phyloP scores from a whole-genome alignment of 1,284 basidiomycete species.

The Exobasidium rhododendri region DNA sequence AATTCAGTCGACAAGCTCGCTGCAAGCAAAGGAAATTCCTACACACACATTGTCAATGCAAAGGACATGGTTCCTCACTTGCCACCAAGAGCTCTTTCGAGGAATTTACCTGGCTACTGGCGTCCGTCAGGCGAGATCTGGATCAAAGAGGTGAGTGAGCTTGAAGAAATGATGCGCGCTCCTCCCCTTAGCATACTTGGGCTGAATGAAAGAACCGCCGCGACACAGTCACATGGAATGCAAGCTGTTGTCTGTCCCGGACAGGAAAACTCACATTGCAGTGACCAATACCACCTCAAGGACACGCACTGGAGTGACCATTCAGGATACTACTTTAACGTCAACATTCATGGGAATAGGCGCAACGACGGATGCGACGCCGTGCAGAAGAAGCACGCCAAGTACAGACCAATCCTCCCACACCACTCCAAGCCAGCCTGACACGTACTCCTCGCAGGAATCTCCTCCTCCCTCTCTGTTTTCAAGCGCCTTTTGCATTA shows the following conservation, averaged over 20 bases:
- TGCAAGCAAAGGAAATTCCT: not conserved
- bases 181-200: too few species aligned
- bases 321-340: not conserved
- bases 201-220: too few species aligned
- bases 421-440: too few species aligned
- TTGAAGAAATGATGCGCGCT: too few species aligned
- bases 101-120: not conserved
- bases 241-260: not conserved
- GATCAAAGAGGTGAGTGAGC: not conserved
- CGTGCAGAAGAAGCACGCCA: too few species aligned
- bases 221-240: not conserved
- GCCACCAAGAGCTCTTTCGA: not conserved
- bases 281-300: not conserved
- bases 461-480: too few species aligned
- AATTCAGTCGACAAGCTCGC: slow-evolving; percentile 2
- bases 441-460: too few species aligned
- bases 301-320: not conserved
- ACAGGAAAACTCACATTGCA: not conserved
- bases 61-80: slow-evolving; percentile 8
- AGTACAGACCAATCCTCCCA: too few species aligned
- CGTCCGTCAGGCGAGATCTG: slow-evolving; percentile 6
- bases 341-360: not conserved
- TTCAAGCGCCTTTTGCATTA: too few species aligned
- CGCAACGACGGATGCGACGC: too few species aligned
- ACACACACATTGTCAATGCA: not conserved